phyloP scores from a whole-genome alignment of 1,284 basidiomycete species.

The Malassezia dermatis region DNA sequence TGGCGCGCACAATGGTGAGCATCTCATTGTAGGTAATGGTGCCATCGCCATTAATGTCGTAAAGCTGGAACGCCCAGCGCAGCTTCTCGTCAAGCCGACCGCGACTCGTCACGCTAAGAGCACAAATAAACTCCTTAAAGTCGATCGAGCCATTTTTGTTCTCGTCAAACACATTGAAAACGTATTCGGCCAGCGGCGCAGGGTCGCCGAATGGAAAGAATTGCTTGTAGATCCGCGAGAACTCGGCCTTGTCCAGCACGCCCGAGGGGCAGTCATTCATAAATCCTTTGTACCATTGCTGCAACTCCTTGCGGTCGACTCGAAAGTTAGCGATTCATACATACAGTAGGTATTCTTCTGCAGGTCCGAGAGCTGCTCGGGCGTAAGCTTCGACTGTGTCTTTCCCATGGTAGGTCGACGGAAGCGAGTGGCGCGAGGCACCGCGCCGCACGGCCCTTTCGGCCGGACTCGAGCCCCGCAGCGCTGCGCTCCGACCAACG shows the following conservation, averaged over 20 bases:
- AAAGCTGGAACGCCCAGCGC: constrained; percentile 98
- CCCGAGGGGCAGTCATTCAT: constrained; percentile 97
- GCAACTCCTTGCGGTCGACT: constrained; percentile 99
- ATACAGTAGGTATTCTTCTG: constrained; percentile 97
- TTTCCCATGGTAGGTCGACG: constrained; percentile 62
- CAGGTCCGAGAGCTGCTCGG: constrained; percentile 86
- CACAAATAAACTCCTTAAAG: constrained; percentile 83
- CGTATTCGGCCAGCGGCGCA: constrained; percentile 90
- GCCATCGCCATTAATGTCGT: constrained; percentile 74
- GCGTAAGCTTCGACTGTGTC: constrained; percentile 87
- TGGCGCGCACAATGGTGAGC: constrained; percentile 51
- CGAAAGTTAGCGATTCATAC: constrained; percentile 42
- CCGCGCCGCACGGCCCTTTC: neutral
- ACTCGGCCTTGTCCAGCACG: constrained; percentile 88
- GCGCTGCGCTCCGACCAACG: neutral
- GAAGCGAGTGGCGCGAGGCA: neutral
- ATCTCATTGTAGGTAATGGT: constrained; percentile 64
- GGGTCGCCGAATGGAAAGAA: constrained; percentile 99
- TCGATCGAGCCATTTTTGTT: constrained; percentile 46
- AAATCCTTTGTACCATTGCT: constrained; percentile 99
- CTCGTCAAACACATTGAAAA: constrained; percentile 63
- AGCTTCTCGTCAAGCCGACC: constrained; percentile 95
- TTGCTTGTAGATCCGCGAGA: constrained; percentile 96
- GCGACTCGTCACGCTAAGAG: constrained; percentile 83
- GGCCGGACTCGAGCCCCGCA: neutral